Evolutionary conservation across 306 rosid genomes (phyloP).

Genomic region (Trifolium subterraneum): DNA sequence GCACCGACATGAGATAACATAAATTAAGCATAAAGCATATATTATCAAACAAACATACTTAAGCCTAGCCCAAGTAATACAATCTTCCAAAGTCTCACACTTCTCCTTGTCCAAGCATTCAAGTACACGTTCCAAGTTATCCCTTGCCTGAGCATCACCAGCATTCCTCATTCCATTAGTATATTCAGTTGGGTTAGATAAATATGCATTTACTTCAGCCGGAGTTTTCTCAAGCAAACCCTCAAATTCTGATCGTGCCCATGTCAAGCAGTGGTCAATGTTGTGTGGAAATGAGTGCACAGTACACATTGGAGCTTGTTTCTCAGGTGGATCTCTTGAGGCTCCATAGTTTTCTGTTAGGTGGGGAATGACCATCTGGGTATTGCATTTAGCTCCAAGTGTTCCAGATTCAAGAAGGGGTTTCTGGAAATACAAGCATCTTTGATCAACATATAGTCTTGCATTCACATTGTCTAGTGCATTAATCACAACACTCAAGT

Average conservation of each 20-base stretch:
- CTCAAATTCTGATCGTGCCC: conserved; percentile 99
- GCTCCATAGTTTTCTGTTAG: conserved; percentile 98
- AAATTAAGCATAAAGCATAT: not conserved
- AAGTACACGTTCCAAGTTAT: conserved; percentile 87
- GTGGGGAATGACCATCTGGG: conserved; percentile 97
- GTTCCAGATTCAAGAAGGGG: conserved; percentile 99
- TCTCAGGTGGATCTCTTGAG: conserved; percentile 98
- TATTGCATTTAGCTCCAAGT: conserved; percentile 97
- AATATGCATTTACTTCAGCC: conserved; percentile 84
- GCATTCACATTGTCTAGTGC: conserved; percentile 97
- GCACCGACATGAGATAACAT: conserved; percentile 4
- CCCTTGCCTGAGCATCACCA: conserved; percentile 99
- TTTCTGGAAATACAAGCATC: conserved; percentile 97
- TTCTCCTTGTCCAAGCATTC: conserved; percentile 90
- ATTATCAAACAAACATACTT: conserved; percentile 56
- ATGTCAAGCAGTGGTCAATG: conserved; percentile 97
- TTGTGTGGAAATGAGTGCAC: conserved; percentile 98
- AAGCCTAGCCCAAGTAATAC: conserved; percentile 88
- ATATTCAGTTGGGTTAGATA: conserved; percentile 87
- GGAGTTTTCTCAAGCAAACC: conserved; percentile 98
- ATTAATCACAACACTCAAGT: conserved; percentile 75
- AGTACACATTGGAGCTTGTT: conserved; percentile 99
- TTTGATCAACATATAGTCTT: conserved; percentile 90
- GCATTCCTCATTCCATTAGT: conserved; percentile 67
- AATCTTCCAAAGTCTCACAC: conserved; percentile 84